Conservation (phyloP, 768 basidiomycete species). For the Boletus rufocinnamomeus region DNA sequence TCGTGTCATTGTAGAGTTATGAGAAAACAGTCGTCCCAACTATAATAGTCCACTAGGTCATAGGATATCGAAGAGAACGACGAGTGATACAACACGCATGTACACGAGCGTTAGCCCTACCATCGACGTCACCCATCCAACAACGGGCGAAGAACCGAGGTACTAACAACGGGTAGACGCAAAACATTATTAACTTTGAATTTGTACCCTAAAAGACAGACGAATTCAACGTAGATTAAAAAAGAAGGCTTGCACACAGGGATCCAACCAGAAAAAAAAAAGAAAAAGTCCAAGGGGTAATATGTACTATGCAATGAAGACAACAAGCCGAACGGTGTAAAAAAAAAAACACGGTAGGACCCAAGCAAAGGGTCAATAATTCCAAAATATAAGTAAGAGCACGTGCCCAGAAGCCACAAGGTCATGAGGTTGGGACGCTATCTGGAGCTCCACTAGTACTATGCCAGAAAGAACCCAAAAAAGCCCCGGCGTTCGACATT, state of each 20-base stretch:
- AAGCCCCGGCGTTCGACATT: constrained; percentile 76
- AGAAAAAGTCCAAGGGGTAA: constrained; percentile 28
- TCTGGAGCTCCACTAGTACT: constrained; percentile 24
- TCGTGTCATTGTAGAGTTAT: too few species aligned
- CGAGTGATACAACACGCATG: constrained; percentile 31
- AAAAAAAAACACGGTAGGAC: background rate
- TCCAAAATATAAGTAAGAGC: constrained; percentile 37
- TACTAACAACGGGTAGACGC: too few species aligned
- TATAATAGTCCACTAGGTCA: background rate
- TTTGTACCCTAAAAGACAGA: constrained; percentile 27
- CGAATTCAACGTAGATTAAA: constrained; percentile 2
- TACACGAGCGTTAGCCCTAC: constrained; percentile 23
- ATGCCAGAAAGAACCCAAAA: constrained; percentile 65
- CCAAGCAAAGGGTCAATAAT: constrained; percentile 30
- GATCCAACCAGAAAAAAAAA: constrained; percentile 15
- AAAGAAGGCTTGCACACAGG: constrained; percentile 2
- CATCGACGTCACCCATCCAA: constrained; percentile 2
- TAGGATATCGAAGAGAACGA: constrained; percentile 21
- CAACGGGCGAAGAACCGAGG: too few species aligned
- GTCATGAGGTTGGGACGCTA: constrained; percentile 25
- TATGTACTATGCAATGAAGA: constrained; percentile 25
- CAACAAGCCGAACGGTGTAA: background rate
- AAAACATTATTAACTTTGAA: constrained; percentile 28
- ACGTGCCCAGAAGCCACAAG: too few species aligned
- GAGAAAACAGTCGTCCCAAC: background rate